phyloP scores from a whole-genome alignment of 163 green algal genomes.

The Smithsoniella earleae region DNA sequence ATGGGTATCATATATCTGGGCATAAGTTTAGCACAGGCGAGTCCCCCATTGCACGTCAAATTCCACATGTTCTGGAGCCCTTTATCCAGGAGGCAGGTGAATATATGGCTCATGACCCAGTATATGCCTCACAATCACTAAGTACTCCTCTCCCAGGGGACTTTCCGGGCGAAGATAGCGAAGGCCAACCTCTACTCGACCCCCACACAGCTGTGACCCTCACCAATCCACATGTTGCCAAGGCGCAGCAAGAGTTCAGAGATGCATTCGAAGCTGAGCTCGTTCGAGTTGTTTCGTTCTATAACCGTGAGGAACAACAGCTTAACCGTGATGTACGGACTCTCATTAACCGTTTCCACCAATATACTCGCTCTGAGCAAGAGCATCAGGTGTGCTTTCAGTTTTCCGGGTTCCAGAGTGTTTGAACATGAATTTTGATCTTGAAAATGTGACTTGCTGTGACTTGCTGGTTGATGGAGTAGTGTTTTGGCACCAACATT shows the following conservation, averaged over 20 bases:
- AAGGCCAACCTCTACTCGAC: not conserved
- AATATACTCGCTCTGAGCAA: too few relatives aligned
- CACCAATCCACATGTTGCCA: not conserved
- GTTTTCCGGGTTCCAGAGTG: not conserved
- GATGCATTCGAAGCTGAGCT: not conserved
- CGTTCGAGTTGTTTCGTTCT: not conserved
- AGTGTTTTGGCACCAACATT: not conserved
- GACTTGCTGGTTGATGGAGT: not conserved
- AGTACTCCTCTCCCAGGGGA: not conserved
- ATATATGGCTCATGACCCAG: not conserved
- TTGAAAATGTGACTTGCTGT: not conserved
- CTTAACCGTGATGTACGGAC: not conserved
- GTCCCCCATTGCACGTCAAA: conserved; percentile 26
- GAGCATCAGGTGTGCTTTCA: not conserved
- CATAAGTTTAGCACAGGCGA: too few relatives aligned
- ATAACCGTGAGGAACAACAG: not conserved
- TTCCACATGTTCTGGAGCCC: conserved; percentile 1
- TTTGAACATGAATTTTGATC: not conserved
- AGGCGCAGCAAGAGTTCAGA: not conserved
- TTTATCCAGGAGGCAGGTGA: not conserved
- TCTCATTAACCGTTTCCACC: too few relatives aligned
- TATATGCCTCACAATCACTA: too few relatives aligned
- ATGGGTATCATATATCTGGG: not conserved
- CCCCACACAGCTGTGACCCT: not conserved
- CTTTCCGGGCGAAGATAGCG: not conserved